phyloP scores from a whole-genome alignment of 768 basidiomycete species.

The Dioszegia aurantiaca region DNA sequence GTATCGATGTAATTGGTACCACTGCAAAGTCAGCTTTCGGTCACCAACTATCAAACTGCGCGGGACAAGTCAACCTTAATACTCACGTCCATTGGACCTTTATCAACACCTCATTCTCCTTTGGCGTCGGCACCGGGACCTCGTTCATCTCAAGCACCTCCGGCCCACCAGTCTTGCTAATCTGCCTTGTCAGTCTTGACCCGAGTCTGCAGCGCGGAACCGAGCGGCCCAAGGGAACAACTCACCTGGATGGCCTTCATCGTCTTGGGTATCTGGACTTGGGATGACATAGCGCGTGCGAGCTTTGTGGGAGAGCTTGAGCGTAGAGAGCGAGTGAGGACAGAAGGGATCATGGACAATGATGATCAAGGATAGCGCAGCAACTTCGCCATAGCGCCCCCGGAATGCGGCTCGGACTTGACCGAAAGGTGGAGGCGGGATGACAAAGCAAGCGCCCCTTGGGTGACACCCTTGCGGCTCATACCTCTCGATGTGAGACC shows the following conservation, averaged over 20 bases:
- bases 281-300: slow-evolving; percentile 9
- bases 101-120: slow-evolving; percentile 58
- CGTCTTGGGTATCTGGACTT: slow-evolving; percentile 53
- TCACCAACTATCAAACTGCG: slow-evolving; percentile 18
- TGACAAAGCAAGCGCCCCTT: no score
- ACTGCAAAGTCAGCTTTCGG: slow-evolving; percentile 15
- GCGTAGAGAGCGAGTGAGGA: no score
- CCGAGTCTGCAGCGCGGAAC: neutral
- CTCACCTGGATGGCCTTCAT: slow-evolving; percentile 63
- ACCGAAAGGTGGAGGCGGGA: no score
- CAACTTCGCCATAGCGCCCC: no score
- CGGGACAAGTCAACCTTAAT: slow-evolving; percentile 42
- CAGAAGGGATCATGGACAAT: no score
- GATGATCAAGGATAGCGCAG: no score
- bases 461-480: no score
- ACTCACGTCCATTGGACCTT: slow-evolving; percentile 43
- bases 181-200: slow-evolving; percentile 46
- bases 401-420: no score
- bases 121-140: slow-evolving; percentile 66
- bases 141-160: slow-evolving; percentile 60
- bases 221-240: neutral
- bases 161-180: slow-evolving; percentile 68
- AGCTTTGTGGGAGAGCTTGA: no score
- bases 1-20: slow-evolving; percentile 69
- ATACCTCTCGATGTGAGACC: no score